phyloP scores from a whole-genome alignment of 768 basidiomycete genomes.

The Suillus decipiens region DNA sequence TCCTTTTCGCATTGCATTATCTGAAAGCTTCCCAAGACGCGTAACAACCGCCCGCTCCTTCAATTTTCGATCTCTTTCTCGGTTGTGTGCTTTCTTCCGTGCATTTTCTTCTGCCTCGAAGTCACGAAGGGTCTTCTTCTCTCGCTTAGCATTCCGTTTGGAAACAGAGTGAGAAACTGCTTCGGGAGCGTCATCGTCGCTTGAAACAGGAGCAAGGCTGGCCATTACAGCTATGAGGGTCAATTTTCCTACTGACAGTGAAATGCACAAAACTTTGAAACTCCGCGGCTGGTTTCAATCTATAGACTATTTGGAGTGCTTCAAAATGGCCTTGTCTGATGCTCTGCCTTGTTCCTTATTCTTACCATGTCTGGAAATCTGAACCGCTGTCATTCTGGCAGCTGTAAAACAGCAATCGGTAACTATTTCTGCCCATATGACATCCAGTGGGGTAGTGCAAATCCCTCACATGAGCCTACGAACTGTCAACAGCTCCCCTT shows the following conservation, averaged over 20 bases:
- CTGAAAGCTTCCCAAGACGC: constrained; percentile 19
- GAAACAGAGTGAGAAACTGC: constrained; percentile 47
- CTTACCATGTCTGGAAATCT: too few relatives aligned
- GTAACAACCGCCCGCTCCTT: constrained; percentile 47
- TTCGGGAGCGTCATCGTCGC: constrained; percentile 52
- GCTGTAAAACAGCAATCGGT: too few relatives aligned
- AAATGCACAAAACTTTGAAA: not conserved
- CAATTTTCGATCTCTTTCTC: constrained; percentile 47
- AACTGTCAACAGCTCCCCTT: too few relatives aligned
- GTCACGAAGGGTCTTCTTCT: constrained; percentile 38
- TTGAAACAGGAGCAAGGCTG: constrained; percentile 15
- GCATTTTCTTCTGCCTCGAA: constrained; percentile 40
- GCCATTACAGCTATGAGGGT: not conserved
- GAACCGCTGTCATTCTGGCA: too few relatives aligned
- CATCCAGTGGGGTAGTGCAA: too few relatives aligned
- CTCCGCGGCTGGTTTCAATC: too few relatives aligned
- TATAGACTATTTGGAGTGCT: too few relatives aligned
- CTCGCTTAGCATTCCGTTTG: constrained; percentile 42
- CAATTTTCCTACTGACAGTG: not conserved
- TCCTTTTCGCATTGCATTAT: constrained; percentile 15
- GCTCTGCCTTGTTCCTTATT: too few relatives aligned
- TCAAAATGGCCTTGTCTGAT: too few relatives aligned
- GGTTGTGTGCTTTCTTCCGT: constrained; percentile 46
- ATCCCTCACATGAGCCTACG: too few relatives aligned
- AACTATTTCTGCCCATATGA: too few relatives aligned